Conservation (phyloP, 2,329 filamentous ascomycete species). For the Lizonia empirigonia region DNA sequence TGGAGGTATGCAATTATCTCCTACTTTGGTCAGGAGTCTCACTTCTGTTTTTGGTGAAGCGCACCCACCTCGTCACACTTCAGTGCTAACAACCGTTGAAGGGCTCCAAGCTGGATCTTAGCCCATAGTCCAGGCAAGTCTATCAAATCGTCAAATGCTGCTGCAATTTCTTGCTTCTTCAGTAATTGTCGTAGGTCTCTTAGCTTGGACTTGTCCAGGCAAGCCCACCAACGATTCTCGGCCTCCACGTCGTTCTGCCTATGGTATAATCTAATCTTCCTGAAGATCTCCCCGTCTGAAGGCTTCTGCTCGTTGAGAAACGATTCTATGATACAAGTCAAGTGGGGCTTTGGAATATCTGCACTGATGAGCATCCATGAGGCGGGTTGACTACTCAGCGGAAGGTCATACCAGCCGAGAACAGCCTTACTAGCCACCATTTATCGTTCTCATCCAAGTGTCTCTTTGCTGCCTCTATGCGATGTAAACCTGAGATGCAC, state of each 20-base stretch:
- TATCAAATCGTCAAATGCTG: slow-evolving; percentile 23
- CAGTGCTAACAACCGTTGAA: slow-evolving; percentile 26
- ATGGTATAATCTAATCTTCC: slow-evolving; percentile 27
- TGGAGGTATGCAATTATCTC: slow-evolving; percentile 26
- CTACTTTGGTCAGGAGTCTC: slow-evolving; percentile 7
- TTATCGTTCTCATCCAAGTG: slow-evolving; percentile 29
- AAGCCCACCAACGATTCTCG: slow-evolving; percentile 24
- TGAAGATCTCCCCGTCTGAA: slow-evolving; percentile 27
- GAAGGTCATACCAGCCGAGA: slow-evolving; percentile 16
- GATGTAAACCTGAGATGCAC: slow-evolving; percentile 24
- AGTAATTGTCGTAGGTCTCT: slow-evolving; percentile 27
- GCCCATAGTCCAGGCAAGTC: slow-evolving; percentile 30
- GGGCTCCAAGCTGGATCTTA: slow-evolving; percentile 24
- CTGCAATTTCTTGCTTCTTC: slow-evolving; percentile 12
- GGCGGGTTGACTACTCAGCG: background rate
- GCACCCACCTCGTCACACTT: slow-evolving; percentile 27
- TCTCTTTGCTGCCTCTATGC: slow-evolving; percentile 17
- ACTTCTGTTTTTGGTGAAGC: background rate
- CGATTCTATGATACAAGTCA: slow-evolving; percentile 18
- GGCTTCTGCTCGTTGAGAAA: slow-evolving; percentile 23
- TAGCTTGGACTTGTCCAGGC: slow-evolving; percentile 23
- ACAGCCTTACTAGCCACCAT: slow-evolving; percentile 30
- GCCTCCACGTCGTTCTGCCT: slow-evolving; percentile 11
- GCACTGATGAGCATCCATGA: background rate
- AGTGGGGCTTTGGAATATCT: slow-evolving; percentile 14